These are phyloP conservation scores for Thraustotheca clavata DNA, from an alignment of 352 stramenopile species.

Conservation along the genomic window DNA sequence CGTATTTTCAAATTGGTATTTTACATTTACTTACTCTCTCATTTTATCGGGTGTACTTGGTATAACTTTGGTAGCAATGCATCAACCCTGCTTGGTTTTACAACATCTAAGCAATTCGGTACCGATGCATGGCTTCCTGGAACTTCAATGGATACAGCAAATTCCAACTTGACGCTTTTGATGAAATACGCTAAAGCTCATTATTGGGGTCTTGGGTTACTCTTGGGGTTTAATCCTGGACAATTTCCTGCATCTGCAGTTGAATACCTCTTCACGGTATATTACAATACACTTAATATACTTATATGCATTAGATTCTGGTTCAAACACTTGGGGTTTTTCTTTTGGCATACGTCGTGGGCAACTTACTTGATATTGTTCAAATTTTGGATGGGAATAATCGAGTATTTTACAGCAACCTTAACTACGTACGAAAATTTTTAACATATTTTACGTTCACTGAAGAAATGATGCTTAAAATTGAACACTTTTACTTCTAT, in stretches of 20 bases:
- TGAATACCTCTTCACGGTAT: conserved; percentile 44
- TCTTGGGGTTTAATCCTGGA: conserved; percentile 42
- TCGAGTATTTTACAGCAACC: conserved; percentile 43
- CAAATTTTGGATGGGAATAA: conserved; percentile 47
- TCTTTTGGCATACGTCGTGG: conserved; percentile 48
- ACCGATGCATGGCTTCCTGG: conserved; percentile 12
- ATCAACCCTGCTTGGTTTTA: conserved; percentile 19
- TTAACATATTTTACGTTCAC: conserved; percentile 46
- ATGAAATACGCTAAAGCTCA: conserved; percentile 21
- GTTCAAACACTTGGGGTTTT: conserved; percentile 37
- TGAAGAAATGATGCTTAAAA: conserved; percentile 38
- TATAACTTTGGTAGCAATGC: conserved; percentile 22
- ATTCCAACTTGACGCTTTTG: not conserved
- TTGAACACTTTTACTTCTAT: conserved; percentile 58
- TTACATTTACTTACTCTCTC: conserved; percentile 21
- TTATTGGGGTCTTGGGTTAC: conserved; percentile 54
- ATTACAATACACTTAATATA: not conserved
- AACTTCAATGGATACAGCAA: not conserved
- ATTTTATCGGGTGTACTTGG: conserved; percentile 21
- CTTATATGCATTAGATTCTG: conserved; percentile 6
- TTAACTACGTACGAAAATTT: conserved; percentile 47
- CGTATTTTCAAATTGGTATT: conserved; percentile 21
- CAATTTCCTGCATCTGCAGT: conserved; percentile 30
- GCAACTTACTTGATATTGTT: conserved; percentile 51
- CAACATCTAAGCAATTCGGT: conserved; percentile 9